Evolutionary conservation across 2,329 filamentous ascomycete species (phyloP).

Genomic region (Calonectria ilicicola): DNA sequence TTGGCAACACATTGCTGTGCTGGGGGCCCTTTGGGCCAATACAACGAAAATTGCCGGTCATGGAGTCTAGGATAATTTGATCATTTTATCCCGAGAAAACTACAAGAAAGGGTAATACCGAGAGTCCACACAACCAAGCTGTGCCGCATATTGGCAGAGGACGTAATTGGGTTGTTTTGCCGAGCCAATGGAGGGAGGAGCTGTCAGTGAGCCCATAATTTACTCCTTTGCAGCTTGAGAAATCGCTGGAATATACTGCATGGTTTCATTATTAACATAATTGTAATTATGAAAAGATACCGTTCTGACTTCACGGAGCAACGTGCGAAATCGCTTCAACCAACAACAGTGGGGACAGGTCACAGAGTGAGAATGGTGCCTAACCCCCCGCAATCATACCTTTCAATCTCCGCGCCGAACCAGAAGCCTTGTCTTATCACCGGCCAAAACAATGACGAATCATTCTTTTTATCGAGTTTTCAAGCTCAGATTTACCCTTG

Average conservation of each 20-base stretch:
- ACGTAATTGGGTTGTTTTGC: no score
- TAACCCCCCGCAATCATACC: not conserved
- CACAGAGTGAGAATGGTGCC: not conserved
- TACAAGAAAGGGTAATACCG: no score
- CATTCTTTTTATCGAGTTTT: not conserved
- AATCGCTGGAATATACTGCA: no score
- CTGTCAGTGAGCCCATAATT: no score
- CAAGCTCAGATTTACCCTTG: conserved; percentile 3
- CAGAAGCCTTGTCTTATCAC: not conserved
- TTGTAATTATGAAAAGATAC: not conserved
- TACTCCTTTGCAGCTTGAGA: no score
- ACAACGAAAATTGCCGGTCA: no score
- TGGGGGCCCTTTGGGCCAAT: not conserved
- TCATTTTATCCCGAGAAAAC: no score
- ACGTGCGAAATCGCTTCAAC: not conserved
- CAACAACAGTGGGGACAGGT: not conserved
- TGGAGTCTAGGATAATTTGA: no score
- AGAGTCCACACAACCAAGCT: no score
- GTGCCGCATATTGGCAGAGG: no score
- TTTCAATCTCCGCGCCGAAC: not conserved
- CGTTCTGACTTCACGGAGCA: not conserved
- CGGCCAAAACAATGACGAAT: not conserved
- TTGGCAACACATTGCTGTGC: not conserved
- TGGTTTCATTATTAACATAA: no score
- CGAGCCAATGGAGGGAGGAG: no score